Evolutionary conservation across 78 protist species (phyloP).

Genomic region (Dictyostelium purpureum): DNA sequence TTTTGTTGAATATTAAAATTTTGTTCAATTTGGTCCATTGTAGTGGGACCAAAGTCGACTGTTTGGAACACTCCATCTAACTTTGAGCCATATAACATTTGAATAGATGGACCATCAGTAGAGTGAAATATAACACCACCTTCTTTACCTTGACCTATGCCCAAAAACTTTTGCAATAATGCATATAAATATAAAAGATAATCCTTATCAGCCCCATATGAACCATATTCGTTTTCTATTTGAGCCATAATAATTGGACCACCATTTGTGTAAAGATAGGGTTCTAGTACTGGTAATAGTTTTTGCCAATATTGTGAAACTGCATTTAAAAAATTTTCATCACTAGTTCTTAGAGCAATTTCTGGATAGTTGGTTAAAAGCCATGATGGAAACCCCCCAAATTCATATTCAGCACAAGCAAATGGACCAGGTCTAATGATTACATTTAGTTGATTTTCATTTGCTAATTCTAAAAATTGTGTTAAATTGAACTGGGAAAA

Average conservation of each 20-base stretch:
- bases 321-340: background rate
- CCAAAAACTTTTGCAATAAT: slow-evolving; percentile 6
- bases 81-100: background rate
- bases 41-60: slow-evolving; percentile 26
- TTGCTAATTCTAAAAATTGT: background rate
- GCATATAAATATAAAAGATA: slow-evolving; percentile 12
- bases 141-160: background rate
- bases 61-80: slow-evolving; percentile 23
- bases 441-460: slow-evolving; percentile 25
- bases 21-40: background rate
- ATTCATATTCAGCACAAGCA: slow-evolving; percentile 80
- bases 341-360: background rate
- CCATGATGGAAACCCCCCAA: slow-evolving; percentile 82
- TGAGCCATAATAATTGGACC: slow-evolving; percentile 85
- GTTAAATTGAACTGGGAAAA: background rate
- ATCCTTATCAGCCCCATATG: slow-evolving; percentile 72
- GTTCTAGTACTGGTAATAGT: slow-evolving; percentile 23
- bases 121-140: slow-evolving; percentile 26
- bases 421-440: slow-evolving; percentile 70
- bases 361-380: background rate
- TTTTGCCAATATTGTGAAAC: slow-evolving; percentile 1
- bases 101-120: slow-evolving; percentile 15
- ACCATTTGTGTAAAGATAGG: slow-evolving; percentile 51
- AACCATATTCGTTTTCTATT: slow-evolving; percentile 86
- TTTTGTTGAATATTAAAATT: background rate